Evolutionary conservation across 73 alveolate species (phyloP).

Genomic region (Stentor coeruleus): DNA sequence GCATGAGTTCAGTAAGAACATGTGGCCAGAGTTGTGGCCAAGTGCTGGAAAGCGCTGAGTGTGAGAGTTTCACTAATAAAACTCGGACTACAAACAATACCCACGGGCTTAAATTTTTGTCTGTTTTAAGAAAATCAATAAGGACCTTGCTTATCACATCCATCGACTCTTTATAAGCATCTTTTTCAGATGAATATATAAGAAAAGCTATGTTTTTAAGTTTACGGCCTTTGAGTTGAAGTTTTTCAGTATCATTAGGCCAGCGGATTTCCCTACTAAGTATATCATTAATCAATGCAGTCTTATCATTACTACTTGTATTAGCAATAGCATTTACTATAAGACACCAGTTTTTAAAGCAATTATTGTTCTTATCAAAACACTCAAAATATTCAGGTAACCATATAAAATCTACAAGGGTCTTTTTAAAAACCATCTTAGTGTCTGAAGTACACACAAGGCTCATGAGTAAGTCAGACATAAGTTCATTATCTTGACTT

Average conservation of each 20-base stretch:
- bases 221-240: not conserved
- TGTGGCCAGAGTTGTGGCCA: conserved; percentile 29
- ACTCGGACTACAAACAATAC: conserved; percentile 13
- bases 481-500: not conserved
- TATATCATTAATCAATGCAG: not conserved
- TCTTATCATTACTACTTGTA: not conserved
- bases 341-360: not conserved
- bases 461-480: not conserved
- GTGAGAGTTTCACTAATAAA: not conserved
- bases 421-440: not conserved
- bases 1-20: conserved; percentile 11
- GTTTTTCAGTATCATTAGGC: not conserved
- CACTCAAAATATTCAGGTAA: not conserved
- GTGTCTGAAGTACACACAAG: not conserved
- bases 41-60: not conserved
- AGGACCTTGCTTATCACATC: not conserved
- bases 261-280: not conserved
- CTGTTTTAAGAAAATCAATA: not conserved
- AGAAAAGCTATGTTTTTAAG: not conserved
- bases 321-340: not conserved
- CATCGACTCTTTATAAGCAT: not conserved
- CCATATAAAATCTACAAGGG: not conserved
- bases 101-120: not conserved
- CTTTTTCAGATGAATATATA: not conserved
- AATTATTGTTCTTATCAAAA: not conserved